These are phyloP conservation scores for Ottelia alismoides DNA, from an alignment of 106 monocot genomes.

Conservation along the genomic window DNA sequence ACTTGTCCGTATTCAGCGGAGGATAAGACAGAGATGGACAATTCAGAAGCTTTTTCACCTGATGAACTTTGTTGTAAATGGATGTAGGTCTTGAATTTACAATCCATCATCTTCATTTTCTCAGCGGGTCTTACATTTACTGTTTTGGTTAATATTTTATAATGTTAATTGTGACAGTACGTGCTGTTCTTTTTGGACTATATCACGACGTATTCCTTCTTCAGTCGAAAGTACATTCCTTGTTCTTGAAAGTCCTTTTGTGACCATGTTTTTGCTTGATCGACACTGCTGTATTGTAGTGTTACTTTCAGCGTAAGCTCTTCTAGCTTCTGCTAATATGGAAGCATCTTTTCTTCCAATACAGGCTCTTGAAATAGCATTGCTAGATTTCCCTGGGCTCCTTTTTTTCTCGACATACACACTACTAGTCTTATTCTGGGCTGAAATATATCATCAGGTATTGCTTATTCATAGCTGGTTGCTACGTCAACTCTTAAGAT, in stretches of 20 bases:
- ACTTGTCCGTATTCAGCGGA: slow-evolving; percentile 60
- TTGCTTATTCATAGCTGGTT: not conserved
- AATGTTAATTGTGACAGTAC: slow-evolving; percentile 55
- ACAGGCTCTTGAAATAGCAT: slow-evolving; percentile 62
- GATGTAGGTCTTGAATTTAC: slow-evolving; percentile 26
- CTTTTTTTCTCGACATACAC: slow-evolving; percentile 90
- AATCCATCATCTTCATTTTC: not conserved
- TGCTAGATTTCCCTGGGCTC: slow-evolving; percentile 79
- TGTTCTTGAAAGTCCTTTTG: not conserved
- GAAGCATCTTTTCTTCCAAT: no score
- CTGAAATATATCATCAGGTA: slow-evolving; percentile 96
- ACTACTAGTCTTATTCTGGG: slow-evolving; percentile 85
- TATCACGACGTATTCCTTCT: slow-evolving; percentile 45
- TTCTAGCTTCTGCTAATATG: not conserved
- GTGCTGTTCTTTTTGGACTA: slow-evolving; percentile 58
- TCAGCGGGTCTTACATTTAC: no score
- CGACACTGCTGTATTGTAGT: no score
- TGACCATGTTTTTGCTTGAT: no score
- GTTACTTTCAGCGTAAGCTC: no score
- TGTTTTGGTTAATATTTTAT: not conserved
- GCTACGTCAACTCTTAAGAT: not conserved
- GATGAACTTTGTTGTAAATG: slow-evolving; percentile 83
- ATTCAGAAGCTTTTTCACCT: slow-evolving; percentile 86
- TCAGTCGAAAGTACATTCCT: slow-evolving; percentile 38
- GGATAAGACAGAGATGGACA: slow-evolving; percentile 87